Percentiles rank a stretch among this genome's conserved stretches.
Evolutionary conservation across 257 asterid genomes (phyloP).

Genomic region (Scutellaria minor): DNA sequence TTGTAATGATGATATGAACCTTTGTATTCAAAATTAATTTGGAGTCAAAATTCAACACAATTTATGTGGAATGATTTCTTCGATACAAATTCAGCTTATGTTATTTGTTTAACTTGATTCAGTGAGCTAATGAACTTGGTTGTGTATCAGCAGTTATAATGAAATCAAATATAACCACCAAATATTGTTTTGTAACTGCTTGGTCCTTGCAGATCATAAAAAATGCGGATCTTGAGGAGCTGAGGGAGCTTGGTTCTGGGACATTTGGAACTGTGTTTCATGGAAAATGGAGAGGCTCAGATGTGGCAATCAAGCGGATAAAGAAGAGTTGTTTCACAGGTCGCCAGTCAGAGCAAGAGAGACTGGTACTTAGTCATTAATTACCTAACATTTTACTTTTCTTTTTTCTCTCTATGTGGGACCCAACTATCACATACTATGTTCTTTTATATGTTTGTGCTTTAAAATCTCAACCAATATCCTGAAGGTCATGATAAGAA

Average conservation of each 20-base stretch:
- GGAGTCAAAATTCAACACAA: too few relatives aligned
- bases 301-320: constrained; percentile 90
- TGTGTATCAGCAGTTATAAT: constrained; percentile 1
- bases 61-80: too few relatives aligned
- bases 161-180: constrained; percentile 18
- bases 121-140: constrained; percentile 2
- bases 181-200: constrained; percentile 19
- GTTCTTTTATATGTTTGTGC: too few relatives aligned
- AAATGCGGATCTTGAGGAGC: constrained; percentile 51
- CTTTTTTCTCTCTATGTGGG: background rate
- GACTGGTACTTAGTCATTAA: constrained; percentile 54
- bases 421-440: too few relatives aligned
- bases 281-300: constrained; percentile 65
- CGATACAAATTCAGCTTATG: too few relatives aligned
- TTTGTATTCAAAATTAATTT: too few relatives aligned
- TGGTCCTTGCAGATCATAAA: constrained; percentile 44
- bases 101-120: background rate
- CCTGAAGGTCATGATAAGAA: too few relatives aligned
- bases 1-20: background rate
- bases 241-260: constrained; percentile 56
- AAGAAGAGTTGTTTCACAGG: constrained; percentile 83
- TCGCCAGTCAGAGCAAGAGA: constrained; percentile 85
- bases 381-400: background rate
- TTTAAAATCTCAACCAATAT: too few relatives aligned
- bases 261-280: constrained; percentile 57